Evolutionary conservation across 2,329 filamentous ascomycete species (phyloP).

Genomic region (Chaetomium strumarium): DNA sequence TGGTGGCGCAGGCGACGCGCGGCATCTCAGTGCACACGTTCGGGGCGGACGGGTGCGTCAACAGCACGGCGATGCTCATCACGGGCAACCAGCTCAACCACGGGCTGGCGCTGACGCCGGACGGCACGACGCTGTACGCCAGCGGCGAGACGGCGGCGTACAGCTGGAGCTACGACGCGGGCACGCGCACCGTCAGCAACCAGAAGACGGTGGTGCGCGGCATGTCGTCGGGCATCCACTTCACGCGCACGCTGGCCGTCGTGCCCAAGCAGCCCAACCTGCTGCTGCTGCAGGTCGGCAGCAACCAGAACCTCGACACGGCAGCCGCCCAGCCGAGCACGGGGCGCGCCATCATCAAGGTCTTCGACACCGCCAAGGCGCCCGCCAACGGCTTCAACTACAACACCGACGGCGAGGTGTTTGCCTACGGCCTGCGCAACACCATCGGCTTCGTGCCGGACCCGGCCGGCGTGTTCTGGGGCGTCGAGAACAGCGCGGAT

Average conservation of each 20-base stretch:
- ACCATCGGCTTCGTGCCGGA: constrained; percentile 55
- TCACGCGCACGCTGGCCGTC: constrained; percentile 34
- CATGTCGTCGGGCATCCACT: constrained; percentile 37
- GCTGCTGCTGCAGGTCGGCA: constrained; percentile 35
- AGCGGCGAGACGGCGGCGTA: constrained; percentile 40
- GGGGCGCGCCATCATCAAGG: constrained; percentile 37
- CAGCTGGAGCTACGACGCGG: constrained; percentile 52
- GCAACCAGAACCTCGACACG: constrained; percentile 36
- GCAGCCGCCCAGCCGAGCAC: constrained; percentile 29
- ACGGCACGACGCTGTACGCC: constrained; percentile 36
- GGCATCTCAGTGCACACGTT: constrained; percentile 38
- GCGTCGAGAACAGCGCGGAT: constrained; percentile 49
- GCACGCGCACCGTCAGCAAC: constrained; percentile 39
- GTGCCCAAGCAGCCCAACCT: constrained; percentile 33
- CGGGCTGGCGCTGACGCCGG: constrained; percentile 35
- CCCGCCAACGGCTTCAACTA: constrained; percentile 34
- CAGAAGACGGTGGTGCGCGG: constrained; percentile 36
- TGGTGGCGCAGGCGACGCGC: constrained; percentile 33
- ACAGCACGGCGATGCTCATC: constrained; percentile 34
- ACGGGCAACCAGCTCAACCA: constrained; percentile 35
- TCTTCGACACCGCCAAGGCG: constrained; percentile 35
- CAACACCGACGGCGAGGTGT: constrained; percentile 35
- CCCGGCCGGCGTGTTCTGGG: constrained; percentile 40
- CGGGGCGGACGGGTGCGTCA: constrained; percentile 36
- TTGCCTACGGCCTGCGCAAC: constrained; percentile 49